Evolutionary conservation across 169 alveolate species (phyloP).

Genomic region (Amoebophrya sp.): DNA sequence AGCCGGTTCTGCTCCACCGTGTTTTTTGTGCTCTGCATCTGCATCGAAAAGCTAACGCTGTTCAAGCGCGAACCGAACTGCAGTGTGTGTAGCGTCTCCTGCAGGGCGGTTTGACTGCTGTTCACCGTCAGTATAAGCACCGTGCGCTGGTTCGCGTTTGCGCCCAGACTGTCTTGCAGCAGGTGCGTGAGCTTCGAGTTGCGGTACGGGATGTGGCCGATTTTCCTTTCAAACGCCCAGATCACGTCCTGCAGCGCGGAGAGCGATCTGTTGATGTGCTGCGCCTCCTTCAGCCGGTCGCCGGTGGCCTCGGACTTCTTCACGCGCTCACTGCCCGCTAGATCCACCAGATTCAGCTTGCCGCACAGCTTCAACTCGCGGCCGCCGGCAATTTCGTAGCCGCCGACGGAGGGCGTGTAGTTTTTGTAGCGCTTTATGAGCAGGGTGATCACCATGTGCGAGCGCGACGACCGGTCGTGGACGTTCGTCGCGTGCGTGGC

Average conservation of each 20-base stretch:
- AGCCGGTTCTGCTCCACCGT: not conserved
- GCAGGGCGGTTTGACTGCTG: not conserved
- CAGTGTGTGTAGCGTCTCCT: not conserved
- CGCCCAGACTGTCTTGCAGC: constrained; percentile 6
- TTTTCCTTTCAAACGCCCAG: not conserved
- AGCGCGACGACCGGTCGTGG: not conserved
- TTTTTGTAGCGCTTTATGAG: not conserved
- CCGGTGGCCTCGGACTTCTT: constrained; percentile 59
- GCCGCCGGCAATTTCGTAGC: not conserved
- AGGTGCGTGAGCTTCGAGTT: constrained; percentile 29
- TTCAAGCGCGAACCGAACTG: not conserved
- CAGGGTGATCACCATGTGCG: not conserved
- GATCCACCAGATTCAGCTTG: constrained; percentile 46
- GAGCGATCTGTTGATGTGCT: constrained; percentile 38
- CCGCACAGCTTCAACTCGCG: constrained; percentile 32
- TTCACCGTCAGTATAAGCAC: not conserved
- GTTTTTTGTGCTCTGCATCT: not conserved
- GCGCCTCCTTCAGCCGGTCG: constrained; percentile 53
- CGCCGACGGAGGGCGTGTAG: not conserved
- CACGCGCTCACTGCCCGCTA: constrained; percentile 64
- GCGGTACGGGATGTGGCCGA: constrained; percentile 25
- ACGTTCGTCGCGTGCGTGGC: not conserved
- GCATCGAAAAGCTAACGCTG: not conserved
- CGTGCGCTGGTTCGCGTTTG: not conserved
- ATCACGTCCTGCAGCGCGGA: not conserved